Base-by-base conservation (phyloP, 768 basidiomycete species). In the Lactarius indigo region DNA sequence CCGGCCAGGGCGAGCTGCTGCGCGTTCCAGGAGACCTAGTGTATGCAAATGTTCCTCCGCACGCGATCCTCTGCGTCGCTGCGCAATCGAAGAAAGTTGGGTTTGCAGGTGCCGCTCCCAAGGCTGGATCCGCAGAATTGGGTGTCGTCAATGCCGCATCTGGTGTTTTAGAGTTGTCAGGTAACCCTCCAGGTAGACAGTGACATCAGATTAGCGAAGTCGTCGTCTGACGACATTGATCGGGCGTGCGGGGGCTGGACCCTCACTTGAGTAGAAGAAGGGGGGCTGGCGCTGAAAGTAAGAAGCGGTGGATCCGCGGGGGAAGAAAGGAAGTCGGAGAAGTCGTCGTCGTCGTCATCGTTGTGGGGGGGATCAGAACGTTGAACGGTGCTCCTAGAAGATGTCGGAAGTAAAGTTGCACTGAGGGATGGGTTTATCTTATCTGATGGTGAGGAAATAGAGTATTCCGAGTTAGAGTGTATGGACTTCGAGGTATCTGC, bases 31-130 rank as follows among this genome's bases (percentile, higher is more conserved):
- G 30, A 90, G 78, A 67, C 79, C 85, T 66, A 83, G 74, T 2
- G 87, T 86, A 44, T 87, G 84, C 64, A 81, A 79, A 68, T 87
- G 87, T 63, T 83, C 82, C 15, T 80, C 78, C 39, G 78, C 74
- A 56, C 79, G 78, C 15, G 81, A 76, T 57, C 74, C 75, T 76
- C 56, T 73, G 76, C 41, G 68, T 64, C 56, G 72, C 66, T 26
- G 61, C 47, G 66, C 64, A 63, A 74, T 50, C 26, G 12, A 39
- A 69, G 68, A 35, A 35, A n/a, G 65, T 23, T 39, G 33, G 37
- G 8, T 37, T 28, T 7, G 57, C 12, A n/a, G 64, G 42, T 13
- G 39, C 50, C 28, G 13, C 26, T 61, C 30, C 18, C 17, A 20
- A 30, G 12, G 5, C 41, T 1, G 23, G 31, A 33, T 8, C 55